phyloP scores from a whole-genome alignment of 345 rosid genomes.

The Laguncularia racemosa region DNA sequence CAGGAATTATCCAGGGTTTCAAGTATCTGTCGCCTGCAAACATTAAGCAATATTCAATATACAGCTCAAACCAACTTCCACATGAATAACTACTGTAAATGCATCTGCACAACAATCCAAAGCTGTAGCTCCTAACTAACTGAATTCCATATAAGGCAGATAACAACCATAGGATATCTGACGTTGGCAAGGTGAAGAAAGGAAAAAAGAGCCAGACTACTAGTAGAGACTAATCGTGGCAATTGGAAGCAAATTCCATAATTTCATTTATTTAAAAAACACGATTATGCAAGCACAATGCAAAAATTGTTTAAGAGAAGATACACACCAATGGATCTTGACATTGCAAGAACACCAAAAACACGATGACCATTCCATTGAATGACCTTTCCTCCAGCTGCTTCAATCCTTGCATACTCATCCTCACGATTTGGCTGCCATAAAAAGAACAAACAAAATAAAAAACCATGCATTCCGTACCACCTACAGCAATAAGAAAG shows the following conservation, averaged over 20 bases:
- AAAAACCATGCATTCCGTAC: not conserved
- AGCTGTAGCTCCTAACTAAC: too few relatives aligned
- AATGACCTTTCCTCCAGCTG: slow-evolving; percentile 95
- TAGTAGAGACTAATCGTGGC: not conserved
- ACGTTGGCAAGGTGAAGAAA: too few relatives aligned
- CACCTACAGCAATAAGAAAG: not conserved
- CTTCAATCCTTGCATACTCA: slow-evolving; percentile 91
- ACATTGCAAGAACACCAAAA: slow-evolving; percentile 97
- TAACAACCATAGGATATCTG: too few relatives aligned
- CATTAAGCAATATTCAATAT: slow-evolving; percentile 2
- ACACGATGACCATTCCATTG: slow-evolving; percentile 98
- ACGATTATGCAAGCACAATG: not conserved
- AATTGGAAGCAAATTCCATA: not conserved
- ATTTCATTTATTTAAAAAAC: not conserved
- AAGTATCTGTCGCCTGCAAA: slow-evolving; percentile 84
- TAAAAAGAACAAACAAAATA: slow-evolving; percentile 5
- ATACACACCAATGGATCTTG: slow-evolving; percentile 83
- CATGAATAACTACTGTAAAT: too few relatives aligned
- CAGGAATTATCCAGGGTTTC: slow-evolving; percentile 95
- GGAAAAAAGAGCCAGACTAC: not conserved
- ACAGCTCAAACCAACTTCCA: too few relatives aligned
- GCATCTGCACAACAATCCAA: too few relatives aligned
- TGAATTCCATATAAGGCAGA: too few relatives aligned
- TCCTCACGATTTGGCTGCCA: slow-evolving; percentile 93
- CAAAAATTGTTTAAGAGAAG: not conserved